These are phyloP conservation scores for Talaromyces piceae DNA, from an alignment of 2,329 filamentous ascomycete genomes.

Conservation along the genomic window DNA sequence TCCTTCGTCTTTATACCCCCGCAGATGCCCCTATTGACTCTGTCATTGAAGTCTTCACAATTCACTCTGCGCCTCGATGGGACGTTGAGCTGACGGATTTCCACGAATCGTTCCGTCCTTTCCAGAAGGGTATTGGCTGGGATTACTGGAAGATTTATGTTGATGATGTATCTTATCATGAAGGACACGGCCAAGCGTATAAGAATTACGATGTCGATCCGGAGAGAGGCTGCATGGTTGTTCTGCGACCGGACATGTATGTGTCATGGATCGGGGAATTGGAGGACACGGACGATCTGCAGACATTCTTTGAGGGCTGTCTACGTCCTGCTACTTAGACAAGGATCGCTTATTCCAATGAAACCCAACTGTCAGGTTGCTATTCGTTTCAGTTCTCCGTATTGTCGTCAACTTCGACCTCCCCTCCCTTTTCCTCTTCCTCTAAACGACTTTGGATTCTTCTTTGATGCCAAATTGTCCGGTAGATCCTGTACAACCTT, in stretches of 20 bases:
- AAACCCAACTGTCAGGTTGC: too few relatives aligned
- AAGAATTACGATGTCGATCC: conserved; percentile 52
- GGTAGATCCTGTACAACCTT: conserved; percentile 45
- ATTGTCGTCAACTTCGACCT: neutral
- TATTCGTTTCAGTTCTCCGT: neutral
- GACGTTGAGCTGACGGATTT: conserved; percentile 2
- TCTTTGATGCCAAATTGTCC: conserved; percentile 33
- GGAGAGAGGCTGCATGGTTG: conserved; percentile 36
- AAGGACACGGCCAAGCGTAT: conserved; percentile 21
- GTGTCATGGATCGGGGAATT: neutral
- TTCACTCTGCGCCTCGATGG: conserved; percentile 1
- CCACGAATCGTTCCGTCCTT: conserved; percentile 1
- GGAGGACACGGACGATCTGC: neutral
- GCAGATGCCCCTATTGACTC: neutral
- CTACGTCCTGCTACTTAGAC: neutral
- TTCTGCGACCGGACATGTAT: neutral
- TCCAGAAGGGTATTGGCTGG: neutral
- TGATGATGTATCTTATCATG: conserved; percentile 1
- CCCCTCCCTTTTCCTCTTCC: conserved; percentile 18
- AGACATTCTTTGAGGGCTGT: neutral
- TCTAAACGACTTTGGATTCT: conserved; percentile 20
- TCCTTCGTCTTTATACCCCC: conserved; percentile 1
- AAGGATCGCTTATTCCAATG: too few relatives aligned
- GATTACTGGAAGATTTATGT: conserved; percentile 7
- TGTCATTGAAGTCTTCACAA: conserved; percentile 2